A percentile compares a stretch with the other conserved stretches of the same genome.
Evolutionary conservation across 106 monocot species (phyloP).

Genomic region (Iris macrosiphon): DNA sequence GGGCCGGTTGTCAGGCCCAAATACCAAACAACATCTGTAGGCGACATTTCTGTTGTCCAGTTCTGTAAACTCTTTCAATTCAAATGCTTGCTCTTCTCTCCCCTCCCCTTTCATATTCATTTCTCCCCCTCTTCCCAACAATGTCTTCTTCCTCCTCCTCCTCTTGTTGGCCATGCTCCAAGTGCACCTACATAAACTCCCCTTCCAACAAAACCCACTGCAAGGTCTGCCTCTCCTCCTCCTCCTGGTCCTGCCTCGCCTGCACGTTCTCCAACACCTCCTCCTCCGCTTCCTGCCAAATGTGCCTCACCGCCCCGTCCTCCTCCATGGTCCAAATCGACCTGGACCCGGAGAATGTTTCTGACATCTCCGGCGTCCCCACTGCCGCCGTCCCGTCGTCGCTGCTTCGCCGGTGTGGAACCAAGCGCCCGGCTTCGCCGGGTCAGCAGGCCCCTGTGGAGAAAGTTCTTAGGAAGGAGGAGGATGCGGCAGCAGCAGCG

Average conservation of each 20-base stretch:
- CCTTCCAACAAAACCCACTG: conserved; percentile 46
- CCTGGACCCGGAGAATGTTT: conserved; percentile 32
- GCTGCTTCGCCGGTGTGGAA: conserved; percentile 54
- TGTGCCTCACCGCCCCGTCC: conserved; percentile 18
- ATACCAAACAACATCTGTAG: no score
- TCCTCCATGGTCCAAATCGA: conserved; percentile 7
- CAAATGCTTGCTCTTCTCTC: no score
- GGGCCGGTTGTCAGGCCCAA: no score
- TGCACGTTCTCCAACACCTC: conserved; percentile 30
- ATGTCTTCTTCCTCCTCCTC: not conserved
- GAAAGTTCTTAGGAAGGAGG: not conserved
- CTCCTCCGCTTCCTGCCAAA: conserved; percentile 14
- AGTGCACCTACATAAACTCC: conserved; percentile 79
- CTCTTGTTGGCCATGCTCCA: conserved; percentile 54
- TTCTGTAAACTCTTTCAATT: no score
- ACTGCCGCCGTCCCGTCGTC: conserved; percentile 58
- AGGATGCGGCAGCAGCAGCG: conserved; percentile 1
- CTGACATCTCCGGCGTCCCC: conserved; percentile 19
- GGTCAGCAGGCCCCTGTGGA: no score
- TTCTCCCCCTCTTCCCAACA: not conserved
- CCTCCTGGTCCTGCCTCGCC: conserved; percentile 12
- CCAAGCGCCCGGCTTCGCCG: conserved; percentile 21
- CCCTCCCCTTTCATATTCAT: no score
- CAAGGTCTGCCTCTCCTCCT: conserved; percentile 52
- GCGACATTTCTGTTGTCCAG: no score